A percentile compares a stretch with the other conserved stretches of the same genome.
Conservation (phyloP, 805 yeast species). For the Sugiyamaella chiloensis region DNA sequence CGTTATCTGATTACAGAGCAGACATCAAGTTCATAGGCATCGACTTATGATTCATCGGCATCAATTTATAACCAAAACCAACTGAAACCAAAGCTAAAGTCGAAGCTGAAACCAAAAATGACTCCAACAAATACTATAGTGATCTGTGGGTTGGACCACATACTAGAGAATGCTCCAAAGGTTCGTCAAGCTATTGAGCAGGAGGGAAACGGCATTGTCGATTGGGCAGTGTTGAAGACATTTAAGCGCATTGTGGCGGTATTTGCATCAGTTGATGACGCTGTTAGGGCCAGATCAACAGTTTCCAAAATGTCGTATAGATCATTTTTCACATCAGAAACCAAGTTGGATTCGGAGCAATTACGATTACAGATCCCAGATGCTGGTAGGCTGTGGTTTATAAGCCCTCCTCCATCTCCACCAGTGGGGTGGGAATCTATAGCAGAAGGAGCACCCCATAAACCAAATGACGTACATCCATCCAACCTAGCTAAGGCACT, state of each 20-base stretch:
- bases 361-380: slow-evolving; percentile 26
- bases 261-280: slow-evolving; percentile 17
- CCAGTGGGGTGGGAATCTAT: slow-evolving; percentile 28
- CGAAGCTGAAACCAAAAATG: neutral
- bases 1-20: too few relatives aligned
- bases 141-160: slow-evolving; percentile 14
- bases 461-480: slow-evolving; percentile 18
- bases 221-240: slow-evolving; percentile 27
- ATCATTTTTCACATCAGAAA: slow-evolving; percentile 4
- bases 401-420: slow-evolving; percentile 31
- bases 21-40: too few relatives aligned
- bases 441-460: slow-evolving; percentile 26
- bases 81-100: too few relatives aligned
- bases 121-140: slow-evolving; percentile 18
- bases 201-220: neutral
- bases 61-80: too few relatives aligned
- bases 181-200: neutral
- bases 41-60: too few relatives aligned
- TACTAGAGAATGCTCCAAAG: slow-evolving; percentile 3
- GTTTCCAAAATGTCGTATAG: slow-evolving; percentile 3
- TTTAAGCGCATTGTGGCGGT: slow-evolving; percentile 26
- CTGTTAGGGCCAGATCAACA: slow-evolving; percentile 15
- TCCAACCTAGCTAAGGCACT: slow-evolving; percentile 8
- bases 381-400: slow-evolving; percentile 26
- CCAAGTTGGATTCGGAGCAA: neutral